These are phyloP conservation scores for Phialophora tarda DNA, from an alignment of 2,329 filamentous ascomycete species.

Conservation along the genomic window DNA sequence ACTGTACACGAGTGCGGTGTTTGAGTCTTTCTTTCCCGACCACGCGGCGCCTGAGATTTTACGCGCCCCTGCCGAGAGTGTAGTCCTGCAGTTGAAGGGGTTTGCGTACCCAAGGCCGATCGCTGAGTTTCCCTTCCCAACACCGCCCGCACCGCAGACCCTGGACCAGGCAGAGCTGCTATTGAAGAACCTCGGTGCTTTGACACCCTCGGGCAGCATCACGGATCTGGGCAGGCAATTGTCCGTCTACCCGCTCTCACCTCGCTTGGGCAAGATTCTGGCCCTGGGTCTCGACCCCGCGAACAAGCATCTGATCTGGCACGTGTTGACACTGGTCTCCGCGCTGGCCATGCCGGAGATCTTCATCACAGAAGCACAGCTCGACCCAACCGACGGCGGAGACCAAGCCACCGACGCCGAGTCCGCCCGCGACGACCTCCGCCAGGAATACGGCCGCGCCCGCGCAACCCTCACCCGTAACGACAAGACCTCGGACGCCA, in stretches of 20 bases:
- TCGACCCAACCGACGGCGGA: slow-evolving; percentile 60
- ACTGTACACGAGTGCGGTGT: slow-evolving; percentile 92
- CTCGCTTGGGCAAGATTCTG: slow-evolving; percentile 90
- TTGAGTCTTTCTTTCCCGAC: slow-evolving; percentile 80
- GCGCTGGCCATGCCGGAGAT: slow-evolving; percentile 86
- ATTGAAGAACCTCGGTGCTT: slow-evolving; percentile 81
- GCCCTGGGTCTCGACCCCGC: slow-evolving; percentile 77
- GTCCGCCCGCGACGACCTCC: slow-evolving; percentile 69
- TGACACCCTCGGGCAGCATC: slow-evolving; percentile 72
- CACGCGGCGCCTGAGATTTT: slow-evolving; percentile 89
- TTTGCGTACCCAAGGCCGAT: slow-evolving; percentile 86
- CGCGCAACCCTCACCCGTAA: slow-evolving; percentile 79
- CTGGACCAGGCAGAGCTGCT: slow-evolving; percentile 85
- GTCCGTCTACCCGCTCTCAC: slow-evolving; percentile 86
- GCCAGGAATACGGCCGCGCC: slow-evolving; percentile 70
- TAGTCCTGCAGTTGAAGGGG: slow-evolving; percentile 90
- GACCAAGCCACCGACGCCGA: slow-evolving; percentile 48
- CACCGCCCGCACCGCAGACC: slow-evolving; percentile 76
- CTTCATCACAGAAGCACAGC: slow-evolving; percentile 81
- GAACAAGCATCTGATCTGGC: slow-evolving; percentile 70
- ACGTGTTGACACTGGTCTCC: slow-evolving; percentile 86
- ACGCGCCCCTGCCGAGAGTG: slow-evolving; percentile 87
- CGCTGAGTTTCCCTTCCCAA: slow-evolving; percentile 94
- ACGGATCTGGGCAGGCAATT: slow-evolving; percentile 81
- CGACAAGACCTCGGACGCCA: slow-evolving; percentile 82